Conservation (phyloP, 2,329 filamentous ascomycete genomes). For the Balansia obtecta region DNA sequence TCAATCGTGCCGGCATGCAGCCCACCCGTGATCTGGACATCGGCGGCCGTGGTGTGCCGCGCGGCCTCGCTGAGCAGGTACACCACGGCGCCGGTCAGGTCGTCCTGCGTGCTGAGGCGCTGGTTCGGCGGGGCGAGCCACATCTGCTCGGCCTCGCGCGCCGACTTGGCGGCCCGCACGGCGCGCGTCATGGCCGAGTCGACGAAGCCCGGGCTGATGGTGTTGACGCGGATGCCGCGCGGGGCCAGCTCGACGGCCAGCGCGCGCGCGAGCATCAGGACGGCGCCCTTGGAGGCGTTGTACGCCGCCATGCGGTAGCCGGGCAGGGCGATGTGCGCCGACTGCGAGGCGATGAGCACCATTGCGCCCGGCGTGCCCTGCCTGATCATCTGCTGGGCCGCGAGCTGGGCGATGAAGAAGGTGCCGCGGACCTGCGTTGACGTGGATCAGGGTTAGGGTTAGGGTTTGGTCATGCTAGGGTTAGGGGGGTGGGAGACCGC, state of each 20-base stretch:
- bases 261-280: slow-evolving; percentile 26
- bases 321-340: slow-evolving; percentile 15
- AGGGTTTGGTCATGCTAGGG: no score
- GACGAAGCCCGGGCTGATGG: slow-evolving; percentile 25
- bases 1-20: slow-evolving; percentile 22
- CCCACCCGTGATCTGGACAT: slow-evolving; percentile 32
- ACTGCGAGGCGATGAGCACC: slow-evolving; percentile 25
- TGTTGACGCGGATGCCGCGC: slow-evolving; percentile 24
- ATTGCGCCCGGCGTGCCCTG: slow-evolving; percentile 18
- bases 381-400: slow-evolving; percentile 26
- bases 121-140: slow-evolving; percentile 25
- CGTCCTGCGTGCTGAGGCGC: slow-evolving; percentile 27
- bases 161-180: slow-evolving; percentile 17
- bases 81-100: slow-evolving; percentile 28
- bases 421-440: slow-evolving; percentile 22
- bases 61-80: slow-evolving; percentile 32
- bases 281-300: slow-evolving; percentile 29
- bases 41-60: slow-evolving; percentile 28
- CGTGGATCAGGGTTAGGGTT: no score
- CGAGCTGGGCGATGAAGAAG: slow-evolving; percentile 27
- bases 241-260: slow-evolving; percentile 26
- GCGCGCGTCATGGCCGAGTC: slow-evolving; percentile 23
- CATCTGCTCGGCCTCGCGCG: slow-evolving; percentile 22
- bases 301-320: slow-evolving; percentile 27
- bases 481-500: no score